A percentile compares a stretch with the other conserved stretches of the same genome.
Conservation (phyloP, 2,329 filamentous ascomycete genomes). For the Paecilomyces formosus region DNA sequence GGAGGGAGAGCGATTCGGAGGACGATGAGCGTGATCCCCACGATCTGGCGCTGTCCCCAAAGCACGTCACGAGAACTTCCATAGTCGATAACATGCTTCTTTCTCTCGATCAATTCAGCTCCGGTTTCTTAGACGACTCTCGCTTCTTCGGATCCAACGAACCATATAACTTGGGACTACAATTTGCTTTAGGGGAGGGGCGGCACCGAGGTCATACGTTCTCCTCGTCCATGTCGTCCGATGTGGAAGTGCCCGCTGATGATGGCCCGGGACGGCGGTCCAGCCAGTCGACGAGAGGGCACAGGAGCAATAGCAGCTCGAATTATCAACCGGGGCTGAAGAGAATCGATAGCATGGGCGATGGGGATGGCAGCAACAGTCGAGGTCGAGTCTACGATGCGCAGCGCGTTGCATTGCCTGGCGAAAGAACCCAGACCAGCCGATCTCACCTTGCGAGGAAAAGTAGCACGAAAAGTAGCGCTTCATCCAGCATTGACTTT, state of each 20-base stretch:
- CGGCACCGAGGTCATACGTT: slow-evolving; percentile 53
- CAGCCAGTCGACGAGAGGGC: slow-evolving; percentile 39
- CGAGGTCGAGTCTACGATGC: slow-evolving; percentile 29
- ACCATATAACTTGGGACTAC: slow-evolving; percentile 20
- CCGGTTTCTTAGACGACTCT: slow-evolving; percentile 28
- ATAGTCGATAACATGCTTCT: slow-evolving; percentile 93
- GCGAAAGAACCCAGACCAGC: slow-evolving; percentile 16
- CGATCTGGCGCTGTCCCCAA: slow-evolving; percentile 72
- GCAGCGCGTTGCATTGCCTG: slow-evolving; percentile 16
- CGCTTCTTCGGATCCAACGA: slow-evolving; percentile 35
- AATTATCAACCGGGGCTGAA: slow-evolving; percentile 56
- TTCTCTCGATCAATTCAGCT: slow-evolving; percentile 74
- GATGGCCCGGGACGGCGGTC: slow-evolving; percentile 34
- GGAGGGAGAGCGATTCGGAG: slow-evolving; percentile 26
- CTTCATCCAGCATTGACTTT: slow-evolving; percentile 71
- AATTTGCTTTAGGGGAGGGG: slow-evolving; percentile 21
- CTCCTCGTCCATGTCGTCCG: slow-evolving; percentile 53
- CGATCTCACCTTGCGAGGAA: slow-evolving; percentile 53
- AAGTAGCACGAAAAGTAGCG: slow-evolving; percentile 61
- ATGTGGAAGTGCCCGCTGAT: slow-evolving; percentile 40
- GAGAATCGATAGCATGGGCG: slow-evolving; percentile 57
- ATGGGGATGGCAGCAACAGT: slow-evolving; percentile 29
- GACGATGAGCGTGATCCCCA: slow-evolving; percentile 46
- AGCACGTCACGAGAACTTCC: slow-evolving; percentile 75
- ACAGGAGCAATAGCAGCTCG: slow-evolving; percentile 74